phyloP scores from a whole-genome alignment of 2,329 filamentous ascomycete genomes.

The Ceratocystis huliohia region DNA sequence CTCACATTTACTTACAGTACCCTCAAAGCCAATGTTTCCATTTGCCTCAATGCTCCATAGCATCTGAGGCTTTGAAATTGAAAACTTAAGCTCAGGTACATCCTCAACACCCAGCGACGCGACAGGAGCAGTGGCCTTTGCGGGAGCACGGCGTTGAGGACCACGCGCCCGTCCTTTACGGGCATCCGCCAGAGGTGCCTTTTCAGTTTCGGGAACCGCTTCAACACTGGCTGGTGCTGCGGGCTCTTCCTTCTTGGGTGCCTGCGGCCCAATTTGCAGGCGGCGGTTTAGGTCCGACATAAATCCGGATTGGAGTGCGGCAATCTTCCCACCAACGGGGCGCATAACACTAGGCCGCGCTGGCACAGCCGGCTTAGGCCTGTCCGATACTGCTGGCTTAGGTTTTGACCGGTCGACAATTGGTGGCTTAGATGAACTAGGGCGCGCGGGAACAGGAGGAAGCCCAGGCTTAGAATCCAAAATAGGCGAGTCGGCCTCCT shows the following conservation, averaged over 20 bases:
- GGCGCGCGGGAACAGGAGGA: conserved; percentile 25
- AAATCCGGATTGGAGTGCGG: conserved; percentile 79
- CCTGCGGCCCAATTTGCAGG: conserved; percentile 72
- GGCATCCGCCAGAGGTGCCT: conserved; percentile 65
- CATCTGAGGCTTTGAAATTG: conserved; percentile 36
- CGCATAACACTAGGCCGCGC: conserved; percentile 36
- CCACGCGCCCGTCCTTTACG: conserved; percentile 83
- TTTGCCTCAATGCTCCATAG: conserved; percentile 40
- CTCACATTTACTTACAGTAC: conserved; percentile 25
- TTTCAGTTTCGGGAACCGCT: conserved; percentile 42
- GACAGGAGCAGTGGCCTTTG: conserved; percentile 35
- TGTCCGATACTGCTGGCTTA: conserved; percentile 38
- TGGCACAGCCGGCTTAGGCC: conserved; percentile 65
- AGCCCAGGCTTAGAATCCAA: background rate
- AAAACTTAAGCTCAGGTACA: conserved; percentile 30
- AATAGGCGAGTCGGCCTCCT: conserved; percentile 1
- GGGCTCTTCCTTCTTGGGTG: conserved; percentile 60
- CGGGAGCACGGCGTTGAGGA: conserved; percentile 61
- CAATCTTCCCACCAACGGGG: conserved; percentile 74
- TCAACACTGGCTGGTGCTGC: conserved; percentile 38
- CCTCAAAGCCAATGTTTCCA: conserved; percentile 35
- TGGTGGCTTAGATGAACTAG: conserved; percentile 25
- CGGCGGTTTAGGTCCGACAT: conserved; percentile 87
- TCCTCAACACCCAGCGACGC: conserved; percentile 26
- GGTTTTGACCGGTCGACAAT: conserved; percentile 38